These are phyloP conservation scores for Rhizopogon vesiculosus DNA, from an alignment of 768 basidiomycete species.

Conservation along the genomic window DNA sequence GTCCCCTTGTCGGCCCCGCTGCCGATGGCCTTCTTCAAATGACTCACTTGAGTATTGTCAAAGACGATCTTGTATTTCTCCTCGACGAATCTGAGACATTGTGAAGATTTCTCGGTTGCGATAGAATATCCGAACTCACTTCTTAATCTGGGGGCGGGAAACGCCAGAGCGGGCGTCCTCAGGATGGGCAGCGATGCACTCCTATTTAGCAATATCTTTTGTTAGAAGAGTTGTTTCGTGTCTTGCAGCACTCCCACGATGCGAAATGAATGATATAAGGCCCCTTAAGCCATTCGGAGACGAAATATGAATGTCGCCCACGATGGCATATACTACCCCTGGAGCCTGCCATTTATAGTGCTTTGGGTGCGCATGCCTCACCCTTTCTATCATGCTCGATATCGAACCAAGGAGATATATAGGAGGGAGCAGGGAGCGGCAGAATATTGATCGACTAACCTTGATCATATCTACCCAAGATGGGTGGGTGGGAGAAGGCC, in stretches of 20 bases:
- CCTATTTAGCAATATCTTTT: conserved; percentile 41
- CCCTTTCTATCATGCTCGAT: conserved; percentile 3
- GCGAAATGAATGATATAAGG: background rate
- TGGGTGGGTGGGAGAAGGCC: conserved; percentile 32
- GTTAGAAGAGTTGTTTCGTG: background rate
- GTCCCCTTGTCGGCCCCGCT: conserved; percentile 78
- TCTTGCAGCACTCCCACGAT: background rate
- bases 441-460: conserved; percentile 35
- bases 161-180: conserved; percentile 82
- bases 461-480: conserved; percentile 82
- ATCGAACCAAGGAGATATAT: conserved; percentile 7
- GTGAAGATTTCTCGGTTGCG: conserved; percentile 11
- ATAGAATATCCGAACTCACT: conserved; percentile 42
- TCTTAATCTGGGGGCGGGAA: conserved; percentile 91
- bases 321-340: conserved; percentile 23
- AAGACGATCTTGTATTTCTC: conserved; percentile 78
- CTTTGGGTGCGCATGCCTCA: background rate
- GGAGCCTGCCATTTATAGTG: conserved; percentile 38
- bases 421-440: conserved; percentile 8
- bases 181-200: conserved; percentile 69
- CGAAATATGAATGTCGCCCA: background rate
- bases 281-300: background rate
- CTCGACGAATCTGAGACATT: conserved; percentile 66
- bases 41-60: conserved; percentile 69
- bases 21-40: conserved; percentile 77